A percentile compares a stretch with the other conserved stretches of the same genome.
Conservation (phyloP, 495 filamentous ascomycete genomes). For the Lentithecium fluviatile region DNA sequence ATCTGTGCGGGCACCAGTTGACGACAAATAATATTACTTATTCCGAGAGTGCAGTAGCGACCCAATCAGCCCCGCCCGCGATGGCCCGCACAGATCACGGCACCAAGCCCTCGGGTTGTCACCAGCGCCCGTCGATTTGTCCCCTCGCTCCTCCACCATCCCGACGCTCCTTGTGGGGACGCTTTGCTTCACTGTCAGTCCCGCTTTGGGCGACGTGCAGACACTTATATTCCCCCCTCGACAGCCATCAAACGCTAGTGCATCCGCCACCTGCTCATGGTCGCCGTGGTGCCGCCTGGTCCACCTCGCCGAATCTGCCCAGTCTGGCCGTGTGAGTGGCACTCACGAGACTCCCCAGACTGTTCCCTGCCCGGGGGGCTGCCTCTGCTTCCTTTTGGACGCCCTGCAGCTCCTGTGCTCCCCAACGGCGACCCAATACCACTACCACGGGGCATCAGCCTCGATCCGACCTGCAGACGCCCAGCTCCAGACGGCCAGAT, state of each 20-base stretch:
- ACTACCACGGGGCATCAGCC: constrained; percentile 17
- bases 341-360: too few species aligned
- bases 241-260: constrained; percentile 3
- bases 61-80: constrained; percentile 12
- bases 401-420: constrained; percentile 18
- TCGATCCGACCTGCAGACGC: constrained; percentile 19
- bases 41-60: not conserved
- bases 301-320: too few species aligned
- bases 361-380: too few species aligned
- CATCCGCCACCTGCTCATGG: constrained; percentile 8
- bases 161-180: not conserved
- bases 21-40: constrained; percentile 6
- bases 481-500: constrained; percentile 14
- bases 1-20: constrained; percentile 5
- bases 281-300: too few species aligned
- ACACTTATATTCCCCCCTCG: not conserved
- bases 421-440: constrained; percentile 30
- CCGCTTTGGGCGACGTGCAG: constrained; percentile 14
- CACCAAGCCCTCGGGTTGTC: constrained; percentile 3
- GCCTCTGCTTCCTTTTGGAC: constrained; percentile 20
- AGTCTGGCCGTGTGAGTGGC: too few species aligned
- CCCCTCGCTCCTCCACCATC: not conserved
- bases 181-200: constrained; percentile 8
- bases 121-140: constrained; percentile 1
- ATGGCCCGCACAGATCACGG: not conserved